These are phyloP conservation scores for Salix purpurea DNA, from an alignment of 345 rosid species.

Conservation along the genomic window DNA sequence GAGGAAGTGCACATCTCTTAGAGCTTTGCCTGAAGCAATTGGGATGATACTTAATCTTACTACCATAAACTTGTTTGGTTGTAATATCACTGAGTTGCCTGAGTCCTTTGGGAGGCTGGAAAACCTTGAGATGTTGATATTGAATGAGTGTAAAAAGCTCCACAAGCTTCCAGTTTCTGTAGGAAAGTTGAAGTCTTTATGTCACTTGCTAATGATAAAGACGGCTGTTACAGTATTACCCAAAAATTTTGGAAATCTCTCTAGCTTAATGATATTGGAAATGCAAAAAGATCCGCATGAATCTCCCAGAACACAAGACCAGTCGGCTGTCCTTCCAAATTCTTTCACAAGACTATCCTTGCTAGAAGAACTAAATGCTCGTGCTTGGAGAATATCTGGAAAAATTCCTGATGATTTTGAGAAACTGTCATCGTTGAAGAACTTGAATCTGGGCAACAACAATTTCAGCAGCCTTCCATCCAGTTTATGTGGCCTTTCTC, in stretches of 20 bases:
- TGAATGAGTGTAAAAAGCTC: conserved; percentile 35
- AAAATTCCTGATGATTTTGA: conserved; percentile 46
- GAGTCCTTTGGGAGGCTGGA: conserved; percentile 46
- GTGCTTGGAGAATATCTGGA: conserved; percentile 40
- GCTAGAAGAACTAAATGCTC: conserved; percentile 41
- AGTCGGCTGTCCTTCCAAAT: conserved; percentile 18
- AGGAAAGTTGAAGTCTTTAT: conserved; percentile 38
- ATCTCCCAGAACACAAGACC: neutral
- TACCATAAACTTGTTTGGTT: conserved; percentile 14
- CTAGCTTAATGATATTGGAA: conserved; percentile 31
- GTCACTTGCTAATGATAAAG: conserved; percentile 31
- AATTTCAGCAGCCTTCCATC: conserved; percentile 44
- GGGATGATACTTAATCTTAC: conserved; percentile 38
- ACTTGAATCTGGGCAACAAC: conserved; percentile 33
- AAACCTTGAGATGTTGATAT: conserved; percentile 29
- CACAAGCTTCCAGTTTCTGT: conserved; percentile 41
- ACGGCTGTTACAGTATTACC: conserved; percentile 43
- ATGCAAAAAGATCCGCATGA: conserved; percentile 30
- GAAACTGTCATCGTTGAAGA: conserved; percentile 34
- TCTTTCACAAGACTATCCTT: conserved; percentile 38
- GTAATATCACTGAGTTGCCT: conserved; percentile 39
- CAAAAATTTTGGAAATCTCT: conserved; percentile 40
- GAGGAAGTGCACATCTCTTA: conserved; percentile 15
- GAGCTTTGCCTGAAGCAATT: conserved; percentile 35
- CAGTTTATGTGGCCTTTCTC: conserved; percentile 40